phyloP scores from a whole-genome alignment of 371 early-diverging fungal genomes.

The Furculomyces boomerangus region DNA sequence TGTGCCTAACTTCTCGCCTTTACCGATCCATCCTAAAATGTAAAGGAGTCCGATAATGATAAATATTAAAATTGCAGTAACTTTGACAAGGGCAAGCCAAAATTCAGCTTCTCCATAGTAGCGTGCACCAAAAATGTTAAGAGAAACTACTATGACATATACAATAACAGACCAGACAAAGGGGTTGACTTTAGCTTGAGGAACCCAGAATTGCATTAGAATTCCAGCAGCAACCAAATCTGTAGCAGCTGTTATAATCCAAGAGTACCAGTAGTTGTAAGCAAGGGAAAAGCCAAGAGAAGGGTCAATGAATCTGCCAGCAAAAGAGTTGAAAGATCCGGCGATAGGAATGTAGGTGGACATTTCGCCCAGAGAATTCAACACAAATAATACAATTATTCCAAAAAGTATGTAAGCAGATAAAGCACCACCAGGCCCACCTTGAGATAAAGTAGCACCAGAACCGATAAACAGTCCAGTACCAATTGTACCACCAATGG shows the following conservation, averaged over 20 bases:
- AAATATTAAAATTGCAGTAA: constrained; percentile 42
- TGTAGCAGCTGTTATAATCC: constrained; percentile 64
- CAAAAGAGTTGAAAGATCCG: constrained; percentile 69
- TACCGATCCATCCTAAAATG: constrained; percentile 41
- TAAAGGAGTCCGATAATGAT: constrained; percentile 52
- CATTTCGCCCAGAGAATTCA: constrained; percentile 77
- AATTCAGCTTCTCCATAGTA: constrained; percentile 61
- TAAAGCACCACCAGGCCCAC: constrained; percentile 65
- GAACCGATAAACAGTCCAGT: constrained; percentile 78
- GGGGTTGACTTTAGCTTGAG: constrained; percentile 30
- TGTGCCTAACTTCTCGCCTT: constrained; percentile 38
- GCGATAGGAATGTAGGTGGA: constrained; percentile 63
- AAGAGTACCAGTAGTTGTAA: constrained; percentile 66
- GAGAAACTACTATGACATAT: constrained; percentile 32
- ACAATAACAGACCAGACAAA: constrained; percentile 40
- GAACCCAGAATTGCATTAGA: constrained; percentile 65
- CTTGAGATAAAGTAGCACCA: constrained; percentile 47
- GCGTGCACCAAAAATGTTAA: constrained; percentile 45
- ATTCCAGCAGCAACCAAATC: constrained; percentile 64
- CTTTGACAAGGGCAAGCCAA: constrained; percentile 50
- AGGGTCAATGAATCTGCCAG: constrained; percentile 64
- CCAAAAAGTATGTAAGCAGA: constrained; percentile 55
- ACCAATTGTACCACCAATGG: constrained; percentile 59
- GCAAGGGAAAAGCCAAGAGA: constrained; percentile 64
- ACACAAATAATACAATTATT: constrained; percentile 57